Evolutionary conservation across 176 grass and related monocot genomes (phyloP).

Genomic region (Cenchrus purpureus): DNA sequence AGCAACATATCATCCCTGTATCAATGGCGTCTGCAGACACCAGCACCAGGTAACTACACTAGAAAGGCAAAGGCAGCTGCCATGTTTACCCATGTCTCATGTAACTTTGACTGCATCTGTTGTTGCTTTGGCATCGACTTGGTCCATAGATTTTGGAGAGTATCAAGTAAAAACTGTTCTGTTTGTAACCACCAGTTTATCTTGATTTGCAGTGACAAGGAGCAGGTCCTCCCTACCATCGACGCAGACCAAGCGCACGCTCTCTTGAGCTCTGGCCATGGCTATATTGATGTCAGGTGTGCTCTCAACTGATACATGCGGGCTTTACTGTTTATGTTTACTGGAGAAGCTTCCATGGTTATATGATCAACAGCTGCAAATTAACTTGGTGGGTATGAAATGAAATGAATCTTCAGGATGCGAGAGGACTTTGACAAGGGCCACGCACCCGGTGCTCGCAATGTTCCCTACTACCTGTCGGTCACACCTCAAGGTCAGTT

Average conservation of each 20-base stretch:
- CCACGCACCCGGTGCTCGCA: conserved; percentile 33
- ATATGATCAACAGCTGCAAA: not conserved
- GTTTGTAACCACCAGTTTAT: not conserved
- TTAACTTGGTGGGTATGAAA: not conserved
- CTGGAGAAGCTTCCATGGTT: not conserved
- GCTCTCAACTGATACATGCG: not conserved
- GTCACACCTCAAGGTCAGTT: conserved; percentile 38
- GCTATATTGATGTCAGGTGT: conserved; percentile 37
- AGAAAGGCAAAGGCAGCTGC: not conserved
- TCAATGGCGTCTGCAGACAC: conserved; percentile 30
- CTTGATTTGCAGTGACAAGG: conserved; percentile 9
- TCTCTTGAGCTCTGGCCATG: conserved; percentile 32
- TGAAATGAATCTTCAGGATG: conserved; percentile 31
- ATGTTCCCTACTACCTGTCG: conserved; percentile 39
- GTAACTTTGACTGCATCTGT: not conserved
- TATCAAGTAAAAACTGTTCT: too few relatives aligned
- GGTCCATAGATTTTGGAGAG: not conserved
- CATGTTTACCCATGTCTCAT: not conserved
- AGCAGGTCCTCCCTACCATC: conserved; percentile 20
- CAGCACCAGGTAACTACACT: conserved; percentile 9
- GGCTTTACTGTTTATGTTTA: not conserved
- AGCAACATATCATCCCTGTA: not conserved
- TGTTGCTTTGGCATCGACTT: not conserved
- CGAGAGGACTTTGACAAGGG: conserved; percentile 38
- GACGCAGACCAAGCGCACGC: not conserved